Conservation (phyloP, 1,284 basidiomycete genomes). For the Tilletia indica region DNA sequence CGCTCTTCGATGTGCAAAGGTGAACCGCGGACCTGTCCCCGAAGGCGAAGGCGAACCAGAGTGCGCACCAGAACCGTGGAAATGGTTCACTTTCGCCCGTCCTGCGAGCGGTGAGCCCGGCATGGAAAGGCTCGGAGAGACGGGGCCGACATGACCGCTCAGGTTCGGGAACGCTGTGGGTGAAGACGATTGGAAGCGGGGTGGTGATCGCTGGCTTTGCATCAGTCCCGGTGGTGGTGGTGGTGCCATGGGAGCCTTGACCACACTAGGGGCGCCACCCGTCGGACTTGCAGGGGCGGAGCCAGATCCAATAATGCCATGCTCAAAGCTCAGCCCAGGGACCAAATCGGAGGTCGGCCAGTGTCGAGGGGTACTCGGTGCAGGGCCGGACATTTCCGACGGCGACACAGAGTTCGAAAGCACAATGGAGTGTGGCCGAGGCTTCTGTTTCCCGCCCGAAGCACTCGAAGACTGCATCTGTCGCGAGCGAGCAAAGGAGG, state of each 20-base stretch:
- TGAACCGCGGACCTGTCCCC: neutral
- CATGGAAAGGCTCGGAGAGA: neutral
- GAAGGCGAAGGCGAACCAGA: neutral
- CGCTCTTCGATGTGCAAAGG: conserved; percentile 4
- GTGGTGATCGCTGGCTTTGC: neutral
- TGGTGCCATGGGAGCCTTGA: neutral
- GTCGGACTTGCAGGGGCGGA: no score
- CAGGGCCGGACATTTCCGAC: neutral
- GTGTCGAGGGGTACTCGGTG: neutral
- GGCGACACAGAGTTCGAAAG: neutral
- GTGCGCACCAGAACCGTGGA: neutral
- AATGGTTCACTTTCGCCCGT: neutral
- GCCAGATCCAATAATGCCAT: no score
- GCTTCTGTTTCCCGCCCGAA: neutral
- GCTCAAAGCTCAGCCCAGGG: no score
- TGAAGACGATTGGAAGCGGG: neutral
- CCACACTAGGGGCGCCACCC: no score
- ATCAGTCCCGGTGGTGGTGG: neutral
- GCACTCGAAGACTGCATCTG: neutral
- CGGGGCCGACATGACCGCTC: no score
- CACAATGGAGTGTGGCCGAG: conserved; percentile 3
- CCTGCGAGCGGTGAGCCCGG: neutral
- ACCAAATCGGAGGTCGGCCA: neutral
- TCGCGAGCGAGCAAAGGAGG: conserved; percentile 5
- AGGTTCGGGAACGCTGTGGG: neutral